These are phyloP conservation scores for Lachancea fermentati DNA, from an alignment of 805 yeast species.

Conservation along the genomic window DNA sequence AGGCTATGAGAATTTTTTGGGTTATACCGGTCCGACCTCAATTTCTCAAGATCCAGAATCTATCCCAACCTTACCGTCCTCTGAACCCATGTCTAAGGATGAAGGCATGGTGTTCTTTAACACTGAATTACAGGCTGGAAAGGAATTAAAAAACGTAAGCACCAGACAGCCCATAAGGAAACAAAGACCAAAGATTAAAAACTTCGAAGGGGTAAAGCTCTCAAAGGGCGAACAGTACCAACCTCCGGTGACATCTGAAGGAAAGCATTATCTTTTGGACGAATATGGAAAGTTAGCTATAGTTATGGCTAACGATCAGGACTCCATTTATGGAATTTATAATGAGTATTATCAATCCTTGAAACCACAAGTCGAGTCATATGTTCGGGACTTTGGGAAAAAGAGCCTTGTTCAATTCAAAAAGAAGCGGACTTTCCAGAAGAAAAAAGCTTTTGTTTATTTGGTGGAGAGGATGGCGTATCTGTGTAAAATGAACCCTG, in stretches of 20 bases:
- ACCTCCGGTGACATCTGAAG: slow-evolving; percentile 8
- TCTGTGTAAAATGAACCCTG: slow-evolving; percentile 1
- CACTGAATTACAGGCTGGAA: neutral
- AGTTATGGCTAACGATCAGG: slow-evolving; percentile 11
- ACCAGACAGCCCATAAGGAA: neutral
- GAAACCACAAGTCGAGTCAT: slow-evolving; percentile 10
- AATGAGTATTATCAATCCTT: slow-evolving; percentile 12
- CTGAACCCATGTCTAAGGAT: slow-evolving; percentile 1
- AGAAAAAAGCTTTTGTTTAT: slow-evolving; percentile 12
- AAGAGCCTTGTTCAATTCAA: slow-evolving; percentile 8
- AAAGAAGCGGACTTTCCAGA: slow-evolving; percentile 13
- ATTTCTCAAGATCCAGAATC: neutral
- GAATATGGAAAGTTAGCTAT: slow-evolving; percentile 10
- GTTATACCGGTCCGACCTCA: neutral
- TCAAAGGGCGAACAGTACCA: slow-evolving; percentile 10
- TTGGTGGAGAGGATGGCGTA: slow-evolving; percentile 9
- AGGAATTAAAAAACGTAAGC: neutral
- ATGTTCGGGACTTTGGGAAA: slow-evolving; percentile 9
- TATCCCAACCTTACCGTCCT: neutral
- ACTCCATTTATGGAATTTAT: slow-evolving; percentile 11
- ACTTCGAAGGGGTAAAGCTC: slow-evolving; percentile 2
- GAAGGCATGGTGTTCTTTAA: slow-evolving; percentile 1
- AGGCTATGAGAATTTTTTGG: neutral
- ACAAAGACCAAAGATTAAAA: slow-evolving; percentile 3
- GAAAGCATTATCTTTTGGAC: slow-evolving; percentile 8